Evolutionary conservation across 2,329 filamentous ascomycete species (phyloP).

Genomic region (Phyllosticta capitalensis): DNA sequence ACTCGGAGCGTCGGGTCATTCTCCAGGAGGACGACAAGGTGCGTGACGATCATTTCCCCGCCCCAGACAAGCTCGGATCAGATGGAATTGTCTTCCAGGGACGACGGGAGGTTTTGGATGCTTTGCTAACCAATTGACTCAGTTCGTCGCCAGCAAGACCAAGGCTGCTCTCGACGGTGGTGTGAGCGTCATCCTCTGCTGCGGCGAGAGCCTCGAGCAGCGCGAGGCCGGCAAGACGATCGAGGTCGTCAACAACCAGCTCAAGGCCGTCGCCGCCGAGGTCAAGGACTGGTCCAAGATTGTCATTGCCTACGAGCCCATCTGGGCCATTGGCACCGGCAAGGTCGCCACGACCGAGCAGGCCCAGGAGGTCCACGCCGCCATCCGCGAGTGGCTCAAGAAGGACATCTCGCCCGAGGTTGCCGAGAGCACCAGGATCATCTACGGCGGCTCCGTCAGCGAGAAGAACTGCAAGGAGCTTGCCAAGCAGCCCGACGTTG

Average conservation of each 20-base stretch:
- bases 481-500: conserved; percentile 86
- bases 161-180: conserved; percentile 84
- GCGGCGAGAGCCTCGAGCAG: conserved; percentile 90
- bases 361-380: conserved; percentile 47
- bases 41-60: conserved; percentile 14
- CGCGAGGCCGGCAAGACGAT: conserved; percentile 80
- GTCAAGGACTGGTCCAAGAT: conserved; percentile 85
- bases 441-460: conserved; percentile 93
- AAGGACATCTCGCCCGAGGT: conserved; percentile 67
- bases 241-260: conserved; percentile 74
- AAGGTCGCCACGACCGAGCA: conserved; percentile 35
- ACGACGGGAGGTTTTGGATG: neutral
- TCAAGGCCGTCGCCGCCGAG: conserved; percentile 71
- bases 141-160: conserved; percentile 83
- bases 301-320: conserved; percentile 96
- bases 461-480: conserved; percentile 98
- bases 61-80: neutral
- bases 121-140: conserved; percentile 2
- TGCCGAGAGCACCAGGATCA: conserved; percentile 79
- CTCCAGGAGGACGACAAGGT: conserved; percentile 72
- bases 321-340: conserved; percentile 90
- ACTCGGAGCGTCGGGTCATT: conserved; percentile 89
- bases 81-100: neutral
- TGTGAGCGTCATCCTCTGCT: conserved; percentile 89
- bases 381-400: conserved; percentile 77